These are phyloP conservation scores for Akanthomyces muscarius DNA, from an alignment of 2,329 filamentous ascomycete genomes.

Conservation along the genomic window DNA sequence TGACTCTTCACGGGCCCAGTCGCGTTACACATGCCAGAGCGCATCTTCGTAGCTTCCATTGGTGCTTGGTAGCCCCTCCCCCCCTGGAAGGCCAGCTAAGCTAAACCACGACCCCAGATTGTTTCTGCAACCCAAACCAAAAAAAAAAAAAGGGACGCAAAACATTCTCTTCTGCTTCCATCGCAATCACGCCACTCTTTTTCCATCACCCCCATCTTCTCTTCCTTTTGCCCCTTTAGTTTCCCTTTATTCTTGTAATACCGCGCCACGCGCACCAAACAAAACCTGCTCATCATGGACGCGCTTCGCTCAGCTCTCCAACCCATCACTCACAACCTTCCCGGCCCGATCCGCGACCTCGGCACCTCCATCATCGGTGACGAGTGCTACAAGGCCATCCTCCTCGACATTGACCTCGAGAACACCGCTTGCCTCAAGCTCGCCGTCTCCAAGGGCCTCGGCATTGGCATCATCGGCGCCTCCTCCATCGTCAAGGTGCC, in stretches of 20 bases:
- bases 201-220: background rate
- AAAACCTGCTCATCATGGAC: constrained; percentile 48
- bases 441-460: constrained; percentile 85
- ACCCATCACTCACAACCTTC: constrained; percentile 70
- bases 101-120: background rate
- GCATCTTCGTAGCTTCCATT: background rate
- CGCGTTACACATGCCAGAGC: constrained; percentile 9
- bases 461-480: constrained; percentile 87
- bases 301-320: constrained; percentile 56
- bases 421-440: constrained; percentile 80
- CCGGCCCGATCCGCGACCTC: constrained; percentile 68
- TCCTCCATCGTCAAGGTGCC: constrained; percentile 93
- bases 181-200: constrained; percentile 11
- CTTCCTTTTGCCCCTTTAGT: background rate
- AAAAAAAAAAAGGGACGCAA: background rate
- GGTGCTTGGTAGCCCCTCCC: background rate
- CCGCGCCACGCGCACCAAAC: background rate
- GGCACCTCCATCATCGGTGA: constrained; percentile 77
- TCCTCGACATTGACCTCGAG: constrained; percentile 78
- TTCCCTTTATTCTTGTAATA: constrained; percentile 1
- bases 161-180: background rate
- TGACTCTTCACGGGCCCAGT: background rate
- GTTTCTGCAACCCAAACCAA: background rate
- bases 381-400: constrained; percentile 77
- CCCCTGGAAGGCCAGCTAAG: background rate